Evolutionary conservation across 352 stramenopile species (phyloP).

Genomic region (Globisporangium takayamanum): DNA sequence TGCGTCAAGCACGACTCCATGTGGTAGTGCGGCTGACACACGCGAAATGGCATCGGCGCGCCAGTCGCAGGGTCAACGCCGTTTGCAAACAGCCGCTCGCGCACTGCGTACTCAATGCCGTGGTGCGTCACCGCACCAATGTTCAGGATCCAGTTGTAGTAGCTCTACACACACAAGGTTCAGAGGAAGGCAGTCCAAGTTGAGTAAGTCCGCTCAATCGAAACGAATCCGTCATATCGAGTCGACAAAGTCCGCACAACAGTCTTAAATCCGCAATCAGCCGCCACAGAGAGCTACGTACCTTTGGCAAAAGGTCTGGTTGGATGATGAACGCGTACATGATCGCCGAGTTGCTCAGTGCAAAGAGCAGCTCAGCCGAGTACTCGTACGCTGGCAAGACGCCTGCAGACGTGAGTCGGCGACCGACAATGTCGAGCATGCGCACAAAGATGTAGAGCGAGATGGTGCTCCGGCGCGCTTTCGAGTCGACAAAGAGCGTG

Average conservation of each 20-base stretch:
- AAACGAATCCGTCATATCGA: not conserved
- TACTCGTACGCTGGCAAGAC: conserved; percentile 51
- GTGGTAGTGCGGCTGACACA: conserved; percentile 84
- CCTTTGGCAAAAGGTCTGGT: conserved; percentile 63
- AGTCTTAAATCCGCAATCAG: not conserved
- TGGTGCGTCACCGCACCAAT: conserved; percentile 69
- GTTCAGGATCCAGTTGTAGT: conserved; percentile 81
- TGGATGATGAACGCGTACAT: conserved; percentile 77
- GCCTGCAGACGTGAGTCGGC: conserved; percentile 51
- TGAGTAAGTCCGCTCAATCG: no score
- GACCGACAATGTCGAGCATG: conserved; percentile 77
- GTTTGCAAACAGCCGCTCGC: conserved; percentile 33
- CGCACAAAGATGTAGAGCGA: conserved; percentile 84
- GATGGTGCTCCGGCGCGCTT: conserved; percentile 54
- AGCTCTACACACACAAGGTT: conserved; percentile 27
- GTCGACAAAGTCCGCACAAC: not conserved
- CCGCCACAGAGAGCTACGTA: conserved; percentile 10
- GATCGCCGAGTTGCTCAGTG: conserved; percentile 66
- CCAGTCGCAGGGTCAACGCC: conserved; percentile 35
- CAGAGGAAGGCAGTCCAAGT: no score
- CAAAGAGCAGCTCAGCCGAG: conserved; percentile 70
- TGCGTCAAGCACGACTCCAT: conserved; percentile 82
- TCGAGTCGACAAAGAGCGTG: conserved; percentile 65
- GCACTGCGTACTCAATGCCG: conserved; percentile 63
- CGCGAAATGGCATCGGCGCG: conserved; percentile 44